Evolutionary conservation across 2,329 filamentous ascomycete genomes (phyloP), one percentile per base, ranked within the genome.

Genomic region (Monosporascus sp.): DNA sequence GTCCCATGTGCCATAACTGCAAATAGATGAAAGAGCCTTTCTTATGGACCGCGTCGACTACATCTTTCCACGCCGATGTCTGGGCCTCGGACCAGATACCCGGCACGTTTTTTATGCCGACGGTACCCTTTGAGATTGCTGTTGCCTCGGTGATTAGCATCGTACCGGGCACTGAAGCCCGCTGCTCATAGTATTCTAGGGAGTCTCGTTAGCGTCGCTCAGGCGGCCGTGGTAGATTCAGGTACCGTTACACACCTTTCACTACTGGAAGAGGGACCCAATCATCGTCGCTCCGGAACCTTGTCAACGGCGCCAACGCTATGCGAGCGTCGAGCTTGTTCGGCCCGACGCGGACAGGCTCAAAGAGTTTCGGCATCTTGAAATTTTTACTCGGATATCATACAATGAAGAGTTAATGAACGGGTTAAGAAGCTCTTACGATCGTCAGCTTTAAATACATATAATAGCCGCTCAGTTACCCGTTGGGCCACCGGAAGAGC

Each of bases 1-100:
- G 77, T 7, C 86, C 85, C 0, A 83, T 69, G 1, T 79, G 78
- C 83, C 84, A 88, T 0, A 90, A 71, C 63, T 89, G 86, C 27
- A 78, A 70, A 68, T 77, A 88, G 55, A 88, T 83, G 60, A 75
- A 81, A 18, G 75, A 78, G 5, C 80, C 80, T 60, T 84, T 84
- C 22, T 72, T 72, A 64, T 89, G 86, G 0, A 89, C 82, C 1
- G 78, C 80, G 25, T 82, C 76, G 2, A 80, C 83, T 43, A 88
- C 70, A 15, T 75, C 68, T 56, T 77, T 81, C 85, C 85, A 89
- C 0, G 72, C 78, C 1, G 72, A 73, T 43, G 85, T 73, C 54
- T 87, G 82, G n/a, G 72, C 75, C 0, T 75, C 67, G 20, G 65
- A 78, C 62, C 74, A 85, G 60, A 88, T 80, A 2, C 82, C 83